Evolutionary conservation across 176 grass and related monocot genomes (phyloP).

Genomic region (Lolium perenne): DNA sequence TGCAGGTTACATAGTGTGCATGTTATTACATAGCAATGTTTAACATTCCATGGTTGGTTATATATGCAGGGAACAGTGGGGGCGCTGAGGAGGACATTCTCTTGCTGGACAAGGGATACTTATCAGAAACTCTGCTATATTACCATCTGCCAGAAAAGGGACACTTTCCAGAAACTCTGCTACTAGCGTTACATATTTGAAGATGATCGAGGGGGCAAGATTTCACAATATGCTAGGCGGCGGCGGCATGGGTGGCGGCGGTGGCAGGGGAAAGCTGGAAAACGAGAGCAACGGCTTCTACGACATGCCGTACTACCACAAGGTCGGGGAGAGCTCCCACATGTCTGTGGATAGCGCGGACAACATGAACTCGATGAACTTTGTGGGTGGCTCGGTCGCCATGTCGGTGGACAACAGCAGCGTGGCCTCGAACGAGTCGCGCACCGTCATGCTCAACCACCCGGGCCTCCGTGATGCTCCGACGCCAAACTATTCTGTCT

Average conservation of each 20-base stretch:
- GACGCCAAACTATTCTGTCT: constrained; percentile 49
- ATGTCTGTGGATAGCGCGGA: constrained; percentile 67
- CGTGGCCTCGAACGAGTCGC: constrained; percentile 68
- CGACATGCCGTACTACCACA: constrained; percentile 58
- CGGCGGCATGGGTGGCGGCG: constrained; percentile 22
- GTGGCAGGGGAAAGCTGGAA: constrained; percentile 40
- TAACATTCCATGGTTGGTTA: neutral
- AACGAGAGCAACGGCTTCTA: constrained; percentile 52
- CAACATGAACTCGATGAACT: constrained; percentile 48
- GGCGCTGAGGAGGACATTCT: neutral
- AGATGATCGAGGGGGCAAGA: constrained; percentile 59
- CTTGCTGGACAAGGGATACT: neutral
- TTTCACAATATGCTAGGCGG: constrained; percentile 57
- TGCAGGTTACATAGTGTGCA: neutral
- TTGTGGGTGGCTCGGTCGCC: constrained; percentile 53
- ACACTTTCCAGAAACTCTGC: neutral
- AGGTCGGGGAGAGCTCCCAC: constrained; percentile 65
- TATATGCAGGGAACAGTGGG: constrained; percentile 16
- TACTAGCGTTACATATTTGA: neutral
- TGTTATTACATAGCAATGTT: neutral
- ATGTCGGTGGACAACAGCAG: constrained; percentile 69
- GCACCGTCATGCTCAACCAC: constrained; percentile 70
- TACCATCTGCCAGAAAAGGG: neutral
- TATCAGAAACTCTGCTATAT: neutral
- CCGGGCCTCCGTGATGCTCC: constrained; percentile 56